Conservation (phyloP, 257 asterid genomes). For the Solanum boliviense region DNA sequence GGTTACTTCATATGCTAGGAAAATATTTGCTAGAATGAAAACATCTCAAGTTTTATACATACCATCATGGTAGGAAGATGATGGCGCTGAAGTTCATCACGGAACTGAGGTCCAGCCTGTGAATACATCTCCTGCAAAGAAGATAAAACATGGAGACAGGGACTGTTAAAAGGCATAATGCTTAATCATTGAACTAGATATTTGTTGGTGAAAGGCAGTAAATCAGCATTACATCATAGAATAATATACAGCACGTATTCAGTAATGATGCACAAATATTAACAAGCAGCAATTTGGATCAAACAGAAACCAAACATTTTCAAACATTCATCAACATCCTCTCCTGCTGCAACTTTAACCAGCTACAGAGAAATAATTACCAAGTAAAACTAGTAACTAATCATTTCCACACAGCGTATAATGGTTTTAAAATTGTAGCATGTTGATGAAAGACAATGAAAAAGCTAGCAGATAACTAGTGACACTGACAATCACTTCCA, state of each 20-base stretch:
- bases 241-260: background rate
- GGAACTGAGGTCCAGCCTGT: conserved; percentile 87
- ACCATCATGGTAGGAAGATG: conserved; percentile 72
- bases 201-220: background rate
- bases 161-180: background rate
- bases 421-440: background rate
- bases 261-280: background rate
- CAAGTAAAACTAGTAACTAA: background rate
- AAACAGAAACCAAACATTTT: background rate
- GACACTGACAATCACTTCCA: background rate
- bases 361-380: background rate
- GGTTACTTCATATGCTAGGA: background rate
- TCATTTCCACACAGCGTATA: background rate
- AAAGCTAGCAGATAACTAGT: background rate
- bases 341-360: background rate
- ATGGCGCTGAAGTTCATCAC: conserved; percentile 88
- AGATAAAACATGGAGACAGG: background rate
- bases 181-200: background rate
- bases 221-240: background rate
- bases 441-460: background rate
- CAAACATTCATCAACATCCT: background rate
- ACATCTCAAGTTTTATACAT: background rate
- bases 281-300: background rate
- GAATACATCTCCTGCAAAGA: conserved; percentile 80
- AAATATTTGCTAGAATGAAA: background rate